A percentile compares a stretch with the other conserved stretches of the same genome.
These are phyloP conservation scores for Pigoraptor vietnamica DNA, from an alignment of 78 protist species.

Conservation along the genomic window DNA sequence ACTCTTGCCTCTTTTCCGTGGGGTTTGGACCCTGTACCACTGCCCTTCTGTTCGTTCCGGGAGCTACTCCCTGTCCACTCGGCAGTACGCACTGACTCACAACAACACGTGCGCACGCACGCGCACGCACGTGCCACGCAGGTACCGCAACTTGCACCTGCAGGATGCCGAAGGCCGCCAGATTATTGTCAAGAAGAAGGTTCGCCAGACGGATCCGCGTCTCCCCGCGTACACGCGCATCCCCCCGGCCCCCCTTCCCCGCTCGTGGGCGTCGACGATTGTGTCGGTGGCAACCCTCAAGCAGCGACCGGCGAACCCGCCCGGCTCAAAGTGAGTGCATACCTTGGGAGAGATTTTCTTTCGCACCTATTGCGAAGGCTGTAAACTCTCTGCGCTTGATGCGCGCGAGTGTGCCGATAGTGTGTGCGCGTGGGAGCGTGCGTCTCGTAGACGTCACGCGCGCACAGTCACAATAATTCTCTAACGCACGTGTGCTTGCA, in stretches of 20 bases:
- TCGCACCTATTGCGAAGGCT: too few species aligned
- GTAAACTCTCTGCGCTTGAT: background rate
- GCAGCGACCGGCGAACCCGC: background rate
- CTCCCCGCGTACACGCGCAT: background rate
- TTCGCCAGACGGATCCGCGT: background rate
- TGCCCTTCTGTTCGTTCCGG: too few species aligned
- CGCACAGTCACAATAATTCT: too few species aligned
- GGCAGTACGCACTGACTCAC: too few species aligned
- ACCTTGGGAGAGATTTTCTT: too few species aligned
- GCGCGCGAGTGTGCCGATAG: too few species aligned
- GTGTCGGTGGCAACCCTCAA: background rate
- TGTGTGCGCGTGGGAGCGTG: background rate
- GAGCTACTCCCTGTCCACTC: too few species aligned
- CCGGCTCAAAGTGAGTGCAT: background rate
- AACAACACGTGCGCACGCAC: background rate
- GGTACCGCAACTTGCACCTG: background rate
- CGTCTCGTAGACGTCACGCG: too few species aligned
- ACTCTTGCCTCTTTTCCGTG: too few species aligned
- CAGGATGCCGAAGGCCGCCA: background rate
- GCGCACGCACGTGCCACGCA: background rate
- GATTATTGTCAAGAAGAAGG: background rate
- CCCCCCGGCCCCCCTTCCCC: background rate
- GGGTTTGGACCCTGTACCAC: too few species aligned
- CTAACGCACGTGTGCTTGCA: background rate
- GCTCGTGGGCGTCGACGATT: background rate